Percentiles rank a stretch among this genome's conserved stretches.
Evolutionary conservation across 1,284 basidiomycete species (phyloP).

Genomic region (Trametes sp.): DNA sequence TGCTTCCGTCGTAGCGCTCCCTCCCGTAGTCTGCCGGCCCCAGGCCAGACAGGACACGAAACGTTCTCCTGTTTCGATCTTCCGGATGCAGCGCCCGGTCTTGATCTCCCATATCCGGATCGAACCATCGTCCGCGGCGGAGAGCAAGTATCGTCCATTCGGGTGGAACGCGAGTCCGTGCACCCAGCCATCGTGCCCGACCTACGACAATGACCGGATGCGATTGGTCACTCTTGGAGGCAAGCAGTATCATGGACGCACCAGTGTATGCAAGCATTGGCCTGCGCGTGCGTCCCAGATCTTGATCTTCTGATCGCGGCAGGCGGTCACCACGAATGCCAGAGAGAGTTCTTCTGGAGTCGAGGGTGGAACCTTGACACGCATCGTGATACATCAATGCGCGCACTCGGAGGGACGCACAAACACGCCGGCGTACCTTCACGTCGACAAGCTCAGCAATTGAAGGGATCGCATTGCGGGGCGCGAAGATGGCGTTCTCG

Average conservation of each 20-base stretch:
- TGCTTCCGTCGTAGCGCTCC: constrained; percentile 45
- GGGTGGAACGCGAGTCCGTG: constrained; percentile 73
- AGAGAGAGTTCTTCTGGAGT: constrained; percentile 26
- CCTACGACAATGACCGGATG: constrained; percentile 37
- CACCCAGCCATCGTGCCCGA: constrained; percentile 75
- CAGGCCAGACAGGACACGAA: constrained; percentile 73
- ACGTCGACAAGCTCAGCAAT: constrained; percentile 49
- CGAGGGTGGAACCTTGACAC: not conserved
- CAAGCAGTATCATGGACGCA: constrained; percentile 40
- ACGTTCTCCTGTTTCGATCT: constrained; percentile 72
- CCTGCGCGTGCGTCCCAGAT: constrained; percentile 73
- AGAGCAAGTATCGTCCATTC: constrained; percentile 72
- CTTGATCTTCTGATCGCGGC: constrained; percentile 74
- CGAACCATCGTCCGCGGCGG: constrained; percentile 78
- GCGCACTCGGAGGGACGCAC: too few species aligned
- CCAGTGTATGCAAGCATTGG: constrained; percentile 68
- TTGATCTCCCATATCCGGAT: constrained; percentile 78
- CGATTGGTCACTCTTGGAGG: not conserved
- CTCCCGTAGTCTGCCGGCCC: constrained; percentile 58
- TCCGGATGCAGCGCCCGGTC: constrained; percentile 68
- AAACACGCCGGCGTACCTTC: constrained; percentile 19
- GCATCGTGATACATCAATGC: not conserved
- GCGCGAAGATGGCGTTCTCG: constrained; percentile 72
- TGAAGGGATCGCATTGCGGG: constrained; percentile 58
- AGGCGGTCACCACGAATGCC: constrained; percentile 68